phyloP scores from a whole-genome alignment of 1,139 yeast genomes.

The Candida sanyaensis region DNA sequence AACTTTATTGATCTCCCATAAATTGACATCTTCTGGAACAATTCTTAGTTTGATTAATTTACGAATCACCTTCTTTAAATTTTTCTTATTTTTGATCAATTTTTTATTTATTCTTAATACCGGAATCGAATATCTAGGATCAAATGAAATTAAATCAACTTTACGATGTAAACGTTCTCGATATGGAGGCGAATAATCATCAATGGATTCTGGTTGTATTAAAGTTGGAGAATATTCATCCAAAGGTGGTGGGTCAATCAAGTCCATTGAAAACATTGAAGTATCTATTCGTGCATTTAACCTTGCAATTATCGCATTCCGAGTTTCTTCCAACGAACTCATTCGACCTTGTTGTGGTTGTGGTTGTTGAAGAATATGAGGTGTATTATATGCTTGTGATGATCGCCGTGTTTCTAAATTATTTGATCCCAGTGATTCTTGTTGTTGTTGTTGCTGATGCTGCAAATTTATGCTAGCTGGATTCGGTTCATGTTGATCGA shows the following conservation, averaged over 20 bases:
- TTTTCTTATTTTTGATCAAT: conserved; percentile 28
- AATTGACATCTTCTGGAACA: conserved; percentile 35
- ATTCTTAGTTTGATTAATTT: conserved; percentile 29
- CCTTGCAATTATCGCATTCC: conserved; percentile 14
- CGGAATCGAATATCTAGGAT: conserved; percentile 39
- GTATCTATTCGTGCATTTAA: conserved; percentile 10
- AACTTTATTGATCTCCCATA: conserved; percentile 40
- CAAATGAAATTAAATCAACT: conserved; percentile 42
- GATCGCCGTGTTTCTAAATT: neutral
- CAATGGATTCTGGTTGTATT: neutral
- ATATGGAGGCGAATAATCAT: conserved; percentile 40
- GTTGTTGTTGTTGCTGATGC: neutral
- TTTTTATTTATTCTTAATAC: conserved; percentile 38
- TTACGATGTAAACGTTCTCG: conserved; percentile 35
- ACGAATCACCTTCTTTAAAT: conserved; percentile 26
- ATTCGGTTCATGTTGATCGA: neutral
- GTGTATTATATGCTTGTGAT: neutral
- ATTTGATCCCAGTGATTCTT: neutral
- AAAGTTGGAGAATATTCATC: conserved; percentile 19
- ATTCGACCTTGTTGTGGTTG: neutral
- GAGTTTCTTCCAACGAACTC: conserved; percentile 8
- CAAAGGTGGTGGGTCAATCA: conserved; percentile 19
- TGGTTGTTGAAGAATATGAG: neutral
- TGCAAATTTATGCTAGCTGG: neutral
- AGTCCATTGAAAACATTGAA: conserved; percentile 4